Evolutionary conservation across 306 rosid species (phyloP), one percentile per base, ranked within the genome.

Genomic region (Trifolium pratense): DNA sequence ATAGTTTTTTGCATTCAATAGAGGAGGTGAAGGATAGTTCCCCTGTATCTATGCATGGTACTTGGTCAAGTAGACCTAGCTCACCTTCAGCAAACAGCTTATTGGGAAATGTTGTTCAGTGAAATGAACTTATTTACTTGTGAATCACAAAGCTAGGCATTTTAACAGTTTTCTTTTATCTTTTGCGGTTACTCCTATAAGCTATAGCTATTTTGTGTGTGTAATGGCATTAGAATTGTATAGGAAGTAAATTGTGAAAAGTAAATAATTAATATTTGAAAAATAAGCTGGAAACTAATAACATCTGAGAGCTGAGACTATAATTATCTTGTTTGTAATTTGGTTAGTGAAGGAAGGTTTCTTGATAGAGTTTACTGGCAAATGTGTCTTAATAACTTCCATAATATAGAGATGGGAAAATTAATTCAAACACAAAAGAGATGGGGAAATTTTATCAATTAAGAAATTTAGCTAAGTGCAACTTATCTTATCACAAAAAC

Each of bases 11-110:
- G 57, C 82, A 80, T 56, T 43, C 91, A 9, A 39, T 73, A 76
- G 84, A 58, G 57, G 90, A 84, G 59, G 85, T 83, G 59, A 83
- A 74, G 75, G 93, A 94, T 46, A 61, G 79, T 74, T 94, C 98
- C 14, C 96, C 99, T 26, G 95, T 87, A n/a, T 94, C 91, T 21
- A 88, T 89, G 56, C 88, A 91, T 10, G 96, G 79, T 72, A 84
- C 87, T 73, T 94, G 99, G 97, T 81, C 86, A 16, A 94, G 97
- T 86, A 92, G 79, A 65, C 88, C 87, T 65, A 91, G 97, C 84
- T 88, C 99, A 56, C 97, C 95, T 73, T 91, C 97, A 80, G 42
- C 95, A 55, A 91, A 88, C 76, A 88, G 96, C 84, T 83, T 89
- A 82, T 76, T 94, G 87, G 91, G 87, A 43, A 87, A 88, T 63